Evolutionary conservation across 2,329 filamentous ascomycete species (phyloP).

Genomic region (Monilinia polystroma): DNA sequence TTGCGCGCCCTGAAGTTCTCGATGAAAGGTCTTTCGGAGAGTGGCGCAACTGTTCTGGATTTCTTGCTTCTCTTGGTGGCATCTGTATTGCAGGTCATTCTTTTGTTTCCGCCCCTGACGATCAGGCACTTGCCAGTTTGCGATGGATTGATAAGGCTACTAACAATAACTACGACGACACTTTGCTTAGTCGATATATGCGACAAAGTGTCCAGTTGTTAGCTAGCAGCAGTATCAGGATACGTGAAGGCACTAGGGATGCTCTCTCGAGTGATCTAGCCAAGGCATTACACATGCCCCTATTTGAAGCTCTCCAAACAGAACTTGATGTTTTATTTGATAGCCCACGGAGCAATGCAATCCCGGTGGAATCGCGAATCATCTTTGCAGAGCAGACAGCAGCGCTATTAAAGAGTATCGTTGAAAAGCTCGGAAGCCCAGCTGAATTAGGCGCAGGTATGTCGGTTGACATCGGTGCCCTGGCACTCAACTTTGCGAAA

Average conservation of each 20-base stretch:
- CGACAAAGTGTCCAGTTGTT: conserved; percentile 64
- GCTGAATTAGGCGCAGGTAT: conserved; percentile 62
- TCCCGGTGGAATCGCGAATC: conserved; percentile 59
- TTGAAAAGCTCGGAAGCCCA: conserved; percentile 63
- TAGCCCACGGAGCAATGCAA: conserved; percentile 51
- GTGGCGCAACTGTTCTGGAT: conserved; percentile 69
- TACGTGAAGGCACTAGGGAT: conserved; percentile 66
- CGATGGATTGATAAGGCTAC: conserved; percentile 60
- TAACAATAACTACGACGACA: conserved; percentile 59
- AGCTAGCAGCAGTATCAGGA: conserved; percentile 61
- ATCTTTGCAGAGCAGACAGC: conserved; percentile 67
- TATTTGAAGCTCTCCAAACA: conserved; percentile 64
- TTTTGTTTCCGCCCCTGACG: conserved; percentile 48
- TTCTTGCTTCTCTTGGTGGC: conserved; percentile 65
- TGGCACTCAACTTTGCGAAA: conserved; percentile 65
- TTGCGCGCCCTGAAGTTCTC: conserved; percentile 51
- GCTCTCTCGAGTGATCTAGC: conserved; percentile 65
- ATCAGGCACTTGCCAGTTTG: conserved; percentile 55
- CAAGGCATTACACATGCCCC: conserved; percentile 57
- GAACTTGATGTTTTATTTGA: conserved; percentile 64
- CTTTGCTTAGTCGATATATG: conserved; percentile 59
- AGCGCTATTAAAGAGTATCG: conserved; percentile 60
- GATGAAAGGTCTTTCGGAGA: conserved; percentile 59
- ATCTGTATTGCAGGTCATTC: conserved; percentile 62
- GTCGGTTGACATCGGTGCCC: conserved; percentile 61